Conservation (phyloP, 148 eudicot species). For the Camellia lanceoleosa region DNA sequence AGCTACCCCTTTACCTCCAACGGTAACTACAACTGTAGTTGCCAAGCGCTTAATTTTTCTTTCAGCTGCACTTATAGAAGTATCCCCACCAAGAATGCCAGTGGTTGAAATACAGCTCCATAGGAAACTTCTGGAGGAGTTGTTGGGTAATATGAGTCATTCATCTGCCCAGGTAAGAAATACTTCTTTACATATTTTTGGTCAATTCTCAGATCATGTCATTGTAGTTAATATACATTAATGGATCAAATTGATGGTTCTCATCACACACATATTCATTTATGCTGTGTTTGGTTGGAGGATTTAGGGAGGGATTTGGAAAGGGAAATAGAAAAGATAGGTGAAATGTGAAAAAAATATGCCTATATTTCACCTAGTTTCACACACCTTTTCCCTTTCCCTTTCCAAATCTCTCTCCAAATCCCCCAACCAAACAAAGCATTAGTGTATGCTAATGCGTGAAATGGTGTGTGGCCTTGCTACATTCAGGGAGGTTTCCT, state of each 20-base stretch:
- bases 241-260: slow-evolving; percentile 1
- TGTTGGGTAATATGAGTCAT: slow-evolving; percentile 81
- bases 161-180: slow-evolving; percentile 82
- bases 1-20: slow-evolving; percentile 67
- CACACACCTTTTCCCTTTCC: too few relatives aligned
- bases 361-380: too few relatives aligned
- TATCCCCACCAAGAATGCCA: slow-evolving; percentile 81
- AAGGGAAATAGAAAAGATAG: too few relatives aligned
- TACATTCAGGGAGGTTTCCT: not conserved
- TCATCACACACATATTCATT: not conserved
- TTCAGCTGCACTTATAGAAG: slow-evolving; percentile 78
- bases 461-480: not conserved
- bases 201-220: not conserved
- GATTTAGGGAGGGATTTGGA: too few relatives aligned
- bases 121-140: slow-evolving; percentile 65
- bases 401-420: too few relatives aligned
- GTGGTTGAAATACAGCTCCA: slow-evolving; percentile 67
- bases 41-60: slow-evolving; percentile 90
- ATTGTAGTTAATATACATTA: not conserved
- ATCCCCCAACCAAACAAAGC: too few relatives aligned
- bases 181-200: not conserved
- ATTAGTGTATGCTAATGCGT: not conserved
- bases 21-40: slow-evolving; percentile 71
- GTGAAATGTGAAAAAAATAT: too few relatives aligned
- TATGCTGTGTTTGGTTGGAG: too few relatives aligned